Conservation (phyloP, 2,329 filamentous ascomycete genomes). For the Cercospora sesami region DNA sequence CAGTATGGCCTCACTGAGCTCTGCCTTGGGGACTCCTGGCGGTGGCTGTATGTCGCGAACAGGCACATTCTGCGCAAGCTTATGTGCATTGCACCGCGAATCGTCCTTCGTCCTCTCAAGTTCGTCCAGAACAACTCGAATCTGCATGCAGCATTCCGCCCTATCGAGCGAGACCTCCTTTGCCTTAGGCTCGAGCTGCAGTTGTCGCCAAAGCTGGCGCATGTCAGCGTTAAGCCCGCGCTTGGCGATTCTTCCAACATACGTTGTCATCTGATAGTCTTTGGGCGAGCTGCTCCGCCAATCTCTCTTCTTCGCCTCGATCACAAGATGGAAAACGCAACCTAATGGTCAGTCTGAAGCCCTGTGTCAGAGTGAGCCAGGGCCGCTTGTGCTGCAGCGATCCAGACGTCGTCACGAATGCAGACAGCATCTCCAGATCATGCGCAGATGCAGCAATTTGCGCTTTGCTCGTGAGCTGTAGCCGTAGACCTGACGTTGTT, state of each 20-base stretch:
- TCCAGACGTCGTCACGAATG: neutral
- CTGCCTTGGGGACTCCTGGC: slow-evolving; percentile 11
- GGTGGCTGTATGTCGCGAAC: slow-evolving; percentile 28
- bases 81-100: slow-evolving; percentile 22
- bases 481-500: slow-evolving; percentile 22
- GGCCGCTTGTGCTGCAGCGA: neutral
- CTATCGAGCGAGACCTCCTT: slow-evolving; percentile 21
- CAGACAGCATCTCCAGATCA: slow-evolving; percentile 2
- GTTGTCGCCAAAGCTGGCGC: slow-evolving; percentile 28
- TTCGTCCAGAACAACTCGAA: slow-evolving; percentile 31
- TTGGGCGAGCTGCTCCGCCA: slow-evolving; percentile 17
- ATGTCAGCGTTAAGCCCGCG: neutral
- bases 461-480: slow-evolving; percentile 26
- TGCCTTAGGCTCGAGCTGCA: slow-evolving; percentile 17
- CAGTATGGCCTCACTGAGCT: slow-evolving; percentile 35
- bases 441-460: slow-evolving; percentile 28
- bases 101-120: slow-evolving; percentile 17
- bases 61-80: slow-evolving; percentile 28
- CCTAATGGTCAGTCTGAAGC: neutral
- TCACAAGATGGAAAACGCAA: neutral
- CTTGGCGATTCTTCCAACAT: neutral
- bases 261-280: slow-evolving; percentile 18
- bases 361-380: neutral
- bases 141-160: neutral
- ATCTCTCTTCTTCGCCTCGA: neutral